These are phyloP conservation scores for Aurifilum marmelostoma DNA, from an alignment of 2,329 filamentous ascomycete species.

Conservation along the genomic window DNA sequence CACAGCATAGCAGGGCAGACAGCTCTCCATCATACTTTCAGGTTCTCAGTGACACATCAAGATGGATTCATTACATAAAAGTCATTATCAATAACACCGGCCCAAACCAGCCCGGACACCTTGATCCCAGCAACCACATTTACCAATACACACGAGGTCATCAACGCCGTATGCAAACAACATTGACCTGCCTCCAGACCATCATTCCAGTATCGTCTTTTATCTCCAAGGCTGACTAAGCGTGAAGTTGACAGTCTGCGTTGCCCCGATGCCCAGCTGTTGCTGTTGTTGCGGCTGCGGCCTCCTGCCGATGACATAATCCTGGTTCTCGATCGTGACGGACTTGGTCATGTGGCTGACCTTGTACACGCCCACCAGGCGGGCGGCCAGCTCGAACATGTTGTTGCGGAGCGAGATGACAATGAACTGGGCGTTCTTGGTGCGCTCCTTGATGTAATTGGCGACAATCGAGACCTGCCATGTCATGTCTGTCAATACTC, in stretches of 20 bases:
- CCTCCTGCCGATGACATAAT: constrained; percentile 63
- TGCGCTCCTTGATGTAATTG: constrained; percentile 98
- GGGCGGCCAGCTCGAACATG: constrained; percentile 98
- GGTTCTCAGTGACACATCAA: not conserved
- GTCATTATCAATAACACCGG: constrained; percentile 23
- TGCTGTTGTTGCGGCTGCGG: constrained; percentile 39
- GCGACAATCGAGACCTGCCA: constrained; percentile 90
- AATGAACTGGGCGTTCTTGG: constrained; percentile 98
- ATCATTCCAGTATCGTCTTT: not conserved
- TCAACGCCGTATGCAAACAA: not conserved
- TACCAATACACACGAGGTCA: constrained; percentile 14
- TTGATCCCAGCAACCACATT: not conserved
- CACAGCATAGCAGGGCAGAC: not conserved
- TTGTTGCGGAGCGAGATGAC: constrained; percentile 98
- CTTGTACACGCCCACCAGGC: constrained; percentile 97
- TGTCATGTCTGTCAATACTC: constrained; percentile 11
- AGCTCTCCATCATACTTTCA: not conserved
- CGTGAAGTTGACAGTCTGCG: constrained; percentile 30
- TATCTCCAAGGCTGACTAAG: constrained; percentile 30
- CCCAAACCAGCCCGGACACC: not conserved
- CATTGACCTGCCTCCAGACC: not conserved
- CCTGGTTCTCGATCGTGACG: constrained; percentile 83
- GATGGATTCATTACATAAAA: constrained; percentile 22
- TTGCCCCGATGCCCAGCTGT: constrained; percentile 32
- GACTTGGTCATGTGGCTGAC: constrained; percentile 99